These are phyloP conservation scores for Biscogniauxia sp. DNA, from an alignment of 2,329 filamentous ascomycete species.

Conservation along the genomic window DNA sequence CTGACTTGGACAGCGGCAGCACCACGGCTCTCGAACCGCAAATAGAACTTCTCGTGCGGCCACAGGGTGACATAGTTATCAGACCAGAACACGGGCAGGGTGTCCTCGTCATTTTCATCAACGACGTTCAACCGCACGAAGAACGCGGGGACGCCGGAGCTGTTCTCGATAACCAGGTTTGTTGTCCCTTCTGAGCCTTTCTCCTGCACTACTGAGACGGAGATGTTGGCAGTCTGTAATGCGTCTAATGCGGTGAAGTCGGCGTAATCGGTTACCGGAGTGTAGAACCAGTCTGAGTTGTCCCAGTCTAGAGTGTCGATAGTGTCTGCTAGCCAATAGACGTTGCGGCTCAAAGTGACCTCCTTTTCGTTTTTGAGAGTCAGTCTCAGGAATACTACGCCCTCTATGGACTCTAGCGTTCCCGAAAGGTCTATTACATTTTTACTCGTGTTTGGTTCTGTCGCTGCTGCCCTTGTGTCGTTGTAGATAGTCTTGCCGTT, in stretches of 20 bases:
- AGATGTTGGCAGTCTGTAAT: conserved; percentile 38
- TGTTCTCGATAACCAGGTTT: conserved; percentile 49
- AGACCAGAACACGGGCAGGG: conserved; percentile 54
- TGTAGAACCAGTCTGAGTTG: conserved; percentile 57
- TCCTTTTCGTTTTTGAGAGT: conserved; percentile 37
- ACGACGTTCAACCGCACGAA: conserved; percentile 54
- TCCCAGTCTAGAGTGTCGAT: conserved; percentile 54
- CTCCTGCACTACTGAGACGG: conserved; percentile 21
- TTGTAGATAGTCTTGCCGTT: conserved; percentile 43
- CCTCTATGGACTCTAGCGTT: conserved; percentile 33
- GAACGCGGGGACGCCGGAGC: conserved; percentile 51
- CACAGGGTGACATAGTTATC: conserved; percentile 64
- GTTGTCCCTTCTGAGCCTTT: conserved; percentile 2
- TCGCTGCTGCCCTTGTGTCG: conserved; percentile 31
- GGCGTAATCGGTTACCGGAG: conserved; percentile 51
- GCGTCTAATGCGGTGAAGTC: conserved; percentile 45
- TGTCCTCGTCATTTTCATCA: conserved; percentile 41
- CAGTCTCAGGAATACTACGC: conserved; percentile 51
- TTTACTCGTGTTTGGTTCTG: conserved; percentile 45
- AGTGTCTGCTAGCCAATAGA: conserved; percentile 55
- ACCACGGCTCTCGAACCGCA: conserved; percentile 33
- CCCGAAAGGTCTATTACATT: conserved; percentile 33
- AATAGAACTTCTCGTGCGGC: conserved; percentile 49
- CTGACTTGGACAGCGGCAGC: conserved; percentile 26
- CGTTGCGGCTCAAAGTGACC: conserved; percentile 49